Conservation (phyloP, 345 rosid species). For the Bruguiera sexangula region DNA sequence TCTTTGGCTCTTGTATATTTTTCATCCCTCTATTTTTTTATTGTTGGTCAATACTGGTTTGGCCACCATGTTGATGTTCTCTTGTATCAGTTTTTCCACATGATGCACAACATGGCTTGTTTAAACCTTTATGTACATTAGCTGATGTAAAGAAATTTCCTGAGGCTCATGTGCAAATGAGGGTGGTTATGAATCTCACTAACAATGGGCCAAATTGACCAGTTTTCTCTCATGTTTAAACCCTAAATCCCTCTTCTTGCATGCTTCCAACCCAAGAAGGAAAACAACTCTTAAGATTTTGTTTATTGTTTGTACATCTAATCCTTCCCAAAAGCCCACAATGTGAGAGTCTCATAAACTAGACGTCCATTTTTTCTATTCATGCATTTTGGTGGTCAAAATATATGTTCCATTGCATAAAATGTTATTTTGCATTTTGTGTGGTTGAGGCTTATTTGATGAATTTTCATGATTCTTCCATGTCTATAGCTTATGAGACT, state of each 20-base stretch:
- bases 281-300: not conserved
- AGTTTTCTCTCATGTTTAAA: not conserved
- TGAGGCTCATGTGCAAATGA: not conserved
- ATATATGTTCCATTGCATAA: not conserved
- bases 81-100: no score
- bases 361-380: not conserved
- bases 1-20: not conserved
- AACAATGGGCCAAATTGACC: not conserved
- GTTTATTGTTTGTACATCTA: not conserved
- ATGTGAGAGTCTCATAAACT: not conserved
- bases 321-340: no score
- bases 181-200: not conserved
- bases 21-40: not conserved
- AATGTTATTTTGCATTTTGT: not conserved
- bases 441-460: not conserved
- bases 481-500: slow-evolving; percentile 13
- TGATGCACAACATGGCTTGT: no score
- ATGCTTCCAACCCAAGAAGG: not conserved
- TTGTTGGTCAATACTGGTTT: not conserved
- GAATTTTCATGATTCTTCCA: not conserved
- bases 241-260: not conserved
- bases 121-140: no score
- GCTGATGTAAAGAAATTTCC: not conserved
- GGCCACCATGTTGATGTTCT: not conserved
- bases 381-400: no score